A percentile compares a stretch with the other conserved stretches of the same genome.
Evolutionary conservation across 2,329 filamentous ascomycete genomes (phyloP).

Genomic region (Hymenoscyphus fraxineus): DNA sequence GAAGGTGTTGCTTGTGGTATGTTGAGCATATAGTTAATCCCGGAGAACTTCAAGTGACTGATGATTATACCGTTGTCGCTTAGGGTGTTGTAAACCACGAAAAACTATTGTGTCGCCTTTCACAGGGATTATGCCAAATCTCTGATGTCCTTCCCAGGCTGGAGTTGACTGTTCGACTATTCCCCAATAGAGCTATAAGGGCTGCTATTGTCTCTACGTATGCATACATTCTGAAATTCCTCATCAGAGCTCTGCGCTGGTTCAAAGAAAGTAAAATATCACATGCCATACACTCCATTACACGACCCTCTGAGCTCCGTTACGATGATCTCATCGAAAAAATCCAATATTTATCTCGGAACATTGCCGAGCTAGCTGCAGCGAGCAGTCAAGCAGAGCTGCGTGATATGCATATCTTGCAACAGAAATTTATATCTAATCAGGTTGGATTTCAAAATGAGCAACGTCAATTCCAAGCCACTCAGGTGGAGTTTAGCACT

Average conservation of each 20-base stretch:
- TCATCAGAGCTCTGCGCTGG: conserved; percentile 15
- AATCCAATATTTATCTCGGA: not conserved
- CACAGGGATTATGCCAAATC: conserved; percentile 16
- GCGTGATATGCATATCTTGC: not conserved
- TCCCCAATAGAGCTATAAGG: conserved; percentile 15
- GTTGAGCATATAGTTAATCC: not conserved
- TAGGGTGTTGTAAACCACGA: conserved; percentile 21
- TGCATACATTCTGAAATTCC: conserved; percentile 17
- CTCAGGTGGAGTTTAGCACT: not conserved
- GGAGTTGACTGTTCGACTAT: conserved; percentile 10
- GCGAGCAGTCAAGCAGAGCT: not conserved
- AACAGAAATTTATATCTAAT: not conserved
- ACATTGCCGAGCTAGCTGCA: not conserved
- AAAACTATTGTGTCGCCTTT: conserved; percentile 15
- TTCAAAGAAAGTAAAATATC: conserved; percentile 15
- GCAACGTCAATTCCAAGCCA: not conserved
- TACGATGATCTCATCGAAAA: not conserved
- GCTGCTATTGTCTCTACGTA: conserved; percentile 14
- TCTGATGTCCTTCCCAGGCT: conserved; percentile 14
- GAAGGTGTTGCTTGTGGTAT: not conserved
- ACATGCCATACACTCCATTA: conserved; percentile 11
- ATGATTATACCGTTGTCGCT: not conserved
- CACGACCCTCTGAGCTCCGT: conserved; percentile 1
- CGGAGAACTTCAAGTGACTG: not conserved
- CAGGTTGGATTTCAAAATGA: not conserved